Percentiles rank a stretch among this genome's conserved stretches.
Conservation (phyloP, 1,284 basidiomycete species). For the Ustilago cynodontis region DNA sequence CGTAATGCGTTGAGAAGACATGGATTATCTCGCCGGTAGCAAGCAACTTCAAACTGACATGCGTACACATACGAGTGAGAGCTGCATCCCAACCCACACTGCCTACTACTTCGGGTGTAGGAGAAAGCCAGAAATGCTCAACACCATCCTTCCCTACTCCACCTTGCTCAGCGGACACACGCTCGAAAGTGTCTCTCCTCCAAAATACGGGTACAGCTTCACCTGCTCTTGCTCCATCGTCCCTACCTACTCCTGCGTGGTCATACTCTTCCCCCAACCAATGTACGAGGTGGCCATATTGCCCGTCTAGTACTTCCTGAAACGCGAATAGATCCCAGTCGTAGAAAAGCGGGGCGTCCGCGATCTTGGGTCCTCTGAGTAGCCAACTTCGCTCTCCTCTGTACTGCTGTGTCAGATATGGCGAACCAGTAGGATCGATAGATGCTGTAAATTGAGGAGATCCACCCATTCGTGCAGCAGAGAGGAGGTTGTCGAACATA, state of each 20-base stretch:
- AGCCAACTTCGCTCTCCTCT: conserved; percentile 50
- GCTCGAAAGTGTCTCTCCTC: conserved; percentile 39
- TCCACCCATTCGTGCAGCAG: conserved; percentile 8
- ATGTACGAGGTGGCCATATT: conserved; percentile 20
- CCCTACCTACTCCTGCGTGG: conserved; percentile 47
- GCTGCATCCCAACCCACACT: conserved; percentile 61
- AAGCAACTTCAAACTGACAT: conserved; percentile 40
- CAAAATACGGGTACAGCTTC: conserved; percentile 60
- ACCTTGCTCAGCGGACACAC: conserved; percentile 26
- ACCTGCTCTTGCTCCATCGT: conserved; percentile 44
- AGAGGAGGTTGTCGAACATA: conserved; percentile 17
- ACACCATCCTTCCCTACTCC: conserved; percentile 50
- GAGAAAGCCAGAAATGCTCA: conserved; percentile 58
- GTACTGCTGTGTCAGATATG: conserved; percentile 34
- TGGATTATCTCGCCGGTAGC: conserved; percentile 49
- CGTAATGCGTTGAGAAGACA: conserved; percentile 60
- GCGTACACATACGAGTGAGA: conserved; percentile 59
- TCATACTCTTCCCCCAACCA: conserved; percentile 49
- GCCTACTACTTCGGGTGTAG: conserved; percentile 35
- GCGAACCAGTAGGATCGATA: conserved; percentile 10
- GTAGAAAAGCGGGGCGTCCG: conserved; percentile 49
- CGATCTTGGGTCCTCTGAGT: conserved; percentile 37
- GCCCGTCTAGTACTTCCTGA: conserved; percentile 57
- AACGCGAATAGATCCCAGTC: conserved; percentile 56
- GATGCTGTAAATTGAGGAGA: neutral